phyloP scores from a whole-genome alignment of 75 land plant species.

The Picea sitchensis region DNA sequence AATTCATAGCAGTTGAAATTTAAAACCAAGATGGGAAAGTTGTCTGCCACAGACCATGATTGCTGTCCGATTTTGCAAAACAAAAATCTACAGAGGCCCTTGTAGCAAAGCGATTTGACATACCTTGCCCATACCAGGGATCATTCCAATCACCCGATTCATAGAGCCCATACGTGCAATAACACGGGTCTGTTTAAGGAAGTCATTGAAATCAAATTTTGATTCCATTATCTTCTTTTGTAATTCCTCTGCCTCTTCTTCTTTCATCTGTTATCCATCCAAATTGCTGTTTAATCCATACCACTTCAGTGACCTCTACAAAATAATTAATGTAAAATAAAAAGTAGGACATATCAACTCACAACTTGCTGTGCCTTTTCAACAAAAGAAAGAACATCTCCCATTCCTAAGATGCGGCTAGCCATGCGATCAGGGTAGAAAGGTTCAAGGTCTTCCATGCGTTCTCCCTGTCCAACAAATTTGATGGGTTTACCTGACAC shows the following conservation, averaged over 20 bases:
- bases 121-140: constrained; percentile 99
- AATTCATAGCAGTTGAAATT: neutral
- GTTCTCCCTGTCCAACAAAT: constrained; percentile 96
- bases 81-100: neutral
- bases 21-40: neutral
- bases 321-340: neutral
- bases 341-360: constrained; percentile 26
- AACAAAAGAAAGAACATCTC: constrained; percentile 96
- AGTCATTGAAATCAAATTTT: constrained; percentile 98
- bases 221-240: constrained; percentile 98
- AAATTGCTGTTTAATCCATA: neutral
- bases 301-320: neutral
- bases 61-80: neutral
- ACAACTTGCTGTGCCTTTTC: constrained; percentile 99
- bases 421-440: constrained; percentile 99
- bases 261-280: constrained; percentile 62
- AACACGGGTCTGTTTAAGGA: constrained; percentile 82
- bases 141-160: constrained; percentile 85
- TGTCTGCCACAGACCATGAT: neutral
- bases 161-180: constrained; percentile 98
- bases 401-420: constrained; percentile 96
- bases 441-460: constrained; percentile 94
- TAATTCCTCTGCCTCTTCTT: constrained; percentile 96
- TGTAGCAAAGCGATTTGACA: neutral
- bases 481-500: constrained; percentile 99